phyloP scores from a whole-genome alignment of 805 yeast species.

The Tetrapisispora fleetii region DNA sequence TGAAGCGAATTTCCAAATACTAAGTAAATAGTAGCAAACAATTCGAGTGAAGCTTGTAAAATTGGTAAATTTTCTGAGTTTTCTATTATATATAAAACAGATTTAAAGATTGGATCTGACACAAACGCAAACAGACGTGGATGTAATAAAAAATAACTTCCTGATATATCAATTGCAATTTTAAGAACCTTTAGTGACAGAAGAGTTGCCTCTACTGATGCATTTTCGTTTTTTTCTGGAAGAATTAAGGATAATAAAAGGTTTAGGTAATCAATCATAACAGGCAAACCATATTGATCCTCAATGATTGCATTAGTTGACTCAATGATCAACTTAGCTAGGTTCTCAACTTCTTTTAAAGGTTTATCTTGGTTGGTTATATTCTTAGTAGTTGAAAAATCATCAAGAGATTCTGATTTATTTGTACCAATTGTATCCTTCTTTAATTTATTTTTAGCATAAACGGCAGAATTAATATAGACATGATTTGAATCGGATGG shows the following conservation, averaged over 20 bases:
- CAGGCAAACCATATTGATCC: constrained; percentile 54
- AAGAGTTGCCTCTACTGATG: constrained; percentile 72
- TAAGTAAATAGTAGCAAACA: constrained; percentile 62
- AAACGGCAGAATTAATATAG: constrained; percentile 17
- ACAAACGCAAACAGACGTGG: constrained; percentile 56
- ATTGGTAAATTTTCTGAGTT: constrained; percentile 56
- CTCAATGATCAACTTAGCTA: background rate
- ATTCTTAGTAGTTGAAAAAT: background rate
- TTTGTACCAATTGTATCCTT: constrained; percentile 13
- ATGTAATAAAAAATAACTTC: constrained; percentile 46
- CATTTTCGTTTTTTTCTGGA: constrained; percentile 70
- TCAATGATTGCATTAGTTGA: constrained; percentile 7
- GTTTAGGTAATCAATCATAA: constrained; percentile 65
- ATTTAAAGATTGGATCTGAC: constrained; percentile 71
- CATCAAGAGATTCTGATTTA: constrained; percentile 1
- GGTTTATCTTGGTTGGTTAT: background rate
- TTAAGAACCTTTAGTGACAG: constrained; percentile 67
- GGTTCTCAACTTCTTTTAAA: background rate
- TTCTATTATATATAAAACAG: constrained; percentile 68
- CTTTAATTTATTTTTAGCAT: constrained; percentile 11
- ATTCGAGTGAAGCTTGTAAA: constrained; percentile 60
- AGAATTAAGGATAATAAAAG: constrained; percentile 72
- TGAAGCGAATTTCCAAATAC: constrained; percentile 55
- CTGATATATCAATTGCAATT: constrained; percentile 73
- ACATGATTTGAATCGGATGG: constrained; percentile 6